Evolutionary conservation across 805 yeast genomes (phyloP), one percentile per base, ranked within the genome.

Genomic region (Saccharomycopsis guyanensis): DNA sequence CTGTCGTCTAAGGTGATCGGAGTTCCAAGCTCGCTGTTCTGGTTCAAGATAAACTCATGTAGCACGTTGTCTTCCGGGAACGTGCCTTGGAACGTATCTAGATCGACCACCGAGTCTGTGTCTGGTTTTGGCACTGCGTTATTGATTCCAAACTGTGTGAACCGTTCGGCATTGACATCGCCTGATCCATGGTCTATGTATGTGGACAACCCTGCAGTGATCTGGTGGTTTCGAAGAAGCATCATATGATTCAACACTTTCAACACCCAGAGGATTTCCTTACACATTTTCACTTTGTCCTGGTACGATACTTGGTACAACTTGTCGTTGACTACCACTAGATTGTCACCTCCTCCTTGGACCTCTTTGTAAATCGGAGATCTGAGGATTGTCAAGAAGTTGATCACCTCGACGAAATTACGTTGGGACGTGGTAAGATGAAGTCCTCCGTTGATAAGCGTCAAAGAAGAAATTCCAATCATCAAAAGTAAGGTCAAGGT

Each of bases 261-360:
- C 36, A 79, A 55, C 1, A 74, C 77, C 85, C 84, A 79, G n/a
- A 75, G 55, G 55, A 81, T 75, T 56, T 78, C 84, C 38, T 69
- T 66, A 10, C 72, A 73, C 85, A 78, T 78, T 8, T 45, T 49
- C 42, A 59, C 56, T 37, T 43, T 43, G 24, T 15, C 55, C 55
- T 5, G 34, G 24, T 38, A 43, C 22, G 24, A n/a, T 7, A 43
- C 43, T 20, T 43, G 38, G 25, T 43, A 43, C 20, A 27, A 19
- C 4, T 12, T 35, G 22, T 33, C 33, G 18, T 49, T 45, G 36
- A 45, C 29, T 10, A 44, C 37, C n/a, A 31, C 15, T 25, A 38
- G 12, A 19, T 27, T 20, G 7, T 19, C 46, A 24, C 16, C 37
- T 18, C 16, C 4, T 16, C 6, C 16, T 6, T 15, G 22, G 12